Percentiles rank a stretch among this genome's conserved stretches.
Conservation (phyloP, 78 protist species). For the Guillardia theta region DNA sequence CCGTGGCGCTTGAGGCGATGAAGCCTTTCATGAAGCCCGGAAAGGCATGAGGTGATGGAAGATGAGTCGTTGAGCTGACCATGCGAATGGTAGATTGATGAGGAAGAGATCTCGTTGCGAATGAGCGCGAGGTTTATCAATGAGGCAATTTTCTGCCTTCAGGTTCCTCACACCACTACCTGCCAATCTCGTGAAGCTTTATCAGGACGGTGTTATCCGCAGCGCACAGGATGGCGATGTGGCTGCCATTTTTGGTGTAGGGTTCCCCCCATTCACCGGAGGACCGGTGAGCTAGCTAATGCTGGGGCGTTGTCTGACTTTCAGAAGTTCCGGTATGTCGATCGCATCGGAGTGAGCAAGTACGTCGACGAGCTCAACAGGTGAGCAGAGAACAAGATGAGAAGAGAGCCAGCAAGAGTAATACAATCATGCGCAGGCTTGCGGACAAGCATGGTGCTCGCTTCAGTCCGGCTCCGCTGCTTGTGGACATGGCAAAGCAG, state of each 20-base stretch:
- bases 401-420: background rate
- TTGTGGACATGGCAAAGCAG: constrained; percentile 59
- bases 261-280: constrained; percentile 51
- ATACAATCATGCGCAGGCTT: background rate
- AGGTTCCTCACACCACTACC: constrained; percentile 51
- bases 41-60: too few relatives aligned
- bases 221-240: constrained; percentile 59
- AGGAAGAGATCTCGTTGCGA: constrained; percentile 49
- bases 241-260: constrained; percentile 68
- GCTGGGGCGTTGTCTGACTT: constrained; percentile 54
- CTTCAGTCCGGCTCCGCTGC: constrained; percentile 64
- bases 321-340: constrained; percentile 54
- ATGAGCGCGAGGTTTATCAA: constrained; percentile 55
- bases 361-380: constrained; percentile 42
- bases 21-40: constrained; percentile 15
- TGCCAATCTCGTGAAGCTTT: too few relatives aligned
- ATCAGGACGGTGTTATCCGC: constrained; percentile 55
- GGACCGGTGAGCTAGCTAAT: background rate
- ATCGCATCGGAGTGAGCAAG: constrained; percentile 54
- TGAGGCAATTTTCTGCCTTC: constrained; percentile 68
- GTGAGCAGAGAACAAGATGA: background rate
- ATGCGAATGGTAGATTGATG: too few relatives aligned
- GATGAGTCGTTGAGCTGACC: too few relatives aligned
- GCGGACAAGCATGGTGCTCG: constrained; percentile 54
- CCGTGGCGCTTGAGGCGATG: background rate